Evolutionary conservation across 1,284 basidiomycete genomes (phyloP).

Genomic region (Sphagnurus paluster): DNA sequence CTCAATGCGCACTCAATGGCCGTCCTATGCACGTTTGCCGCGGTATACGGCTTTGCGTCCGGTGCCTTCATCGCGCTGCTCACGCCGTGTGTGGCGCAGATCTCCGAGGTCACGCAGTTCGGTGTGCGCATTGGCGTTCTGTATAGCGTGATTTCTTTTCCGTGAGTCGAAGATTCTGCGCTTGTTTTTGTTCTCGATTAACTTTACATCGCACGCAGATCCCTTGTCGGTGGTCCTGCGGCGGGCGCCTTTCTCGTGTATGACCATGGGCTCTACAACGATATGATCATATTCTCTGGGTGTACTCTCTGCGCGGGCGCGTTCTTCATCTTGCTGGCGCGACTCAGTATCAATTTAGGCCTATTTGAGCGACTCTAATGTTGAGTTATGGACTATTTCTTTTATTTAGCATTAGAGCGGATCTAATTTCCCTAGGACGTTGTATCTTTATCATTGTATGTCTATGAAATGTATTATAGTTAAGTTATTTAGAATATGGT

Average conservation of each 20-base stretch:
- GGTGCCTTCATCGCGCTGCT: conserved; percentile 64
- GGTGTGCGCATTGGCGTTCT: conserved; percentile 61
- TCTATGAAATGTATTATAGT: not conserved
- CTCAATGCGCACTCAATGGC: conserved; percentile 40
- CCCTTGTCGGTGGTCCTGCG: conserved; percentile 58
- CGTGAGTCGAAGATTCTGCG: conserved; percentile 43
- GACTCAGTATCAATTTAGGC: conserved; percentile 42
- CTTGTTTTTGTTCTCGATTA: not conserved
- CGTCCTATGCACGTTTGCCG: conserved; percentile 53
- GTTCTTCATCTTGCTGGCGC: conserved; percentile 49
- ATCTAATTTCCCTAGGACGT: too few relatives aligned
- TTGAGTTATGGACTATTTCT: not conserved
- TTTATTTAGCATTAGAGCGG: not conserved
- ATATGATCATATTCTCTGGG: conserved; percentile 60
- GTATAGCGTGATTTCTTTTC: conserved; percentile 62
- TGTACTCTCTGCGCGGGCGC: conserved; percentile 56
- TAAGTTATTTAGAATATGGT: not conserved
- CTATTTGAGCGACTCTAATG: conserved; percentile 32
- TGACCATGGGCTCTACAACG: conserved; percentile 46
- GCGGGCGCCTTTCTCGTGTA: conserved; percentile 53
- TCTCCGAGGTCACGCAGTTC: conserved; percentile 54
- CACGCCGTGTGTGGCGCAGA: conserved; percentile 63
- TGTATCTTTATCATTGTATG: not conserved
- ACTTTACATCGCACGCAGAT: conserved; percentile 33
- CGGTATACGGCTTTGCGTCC: conserved; percentile 54